These are phyloP conservation scores for Cystobasidium slooffiae DNA, from an alignment of 1,284 basidiomycete species.

Conservation along the genomic window DNA sequence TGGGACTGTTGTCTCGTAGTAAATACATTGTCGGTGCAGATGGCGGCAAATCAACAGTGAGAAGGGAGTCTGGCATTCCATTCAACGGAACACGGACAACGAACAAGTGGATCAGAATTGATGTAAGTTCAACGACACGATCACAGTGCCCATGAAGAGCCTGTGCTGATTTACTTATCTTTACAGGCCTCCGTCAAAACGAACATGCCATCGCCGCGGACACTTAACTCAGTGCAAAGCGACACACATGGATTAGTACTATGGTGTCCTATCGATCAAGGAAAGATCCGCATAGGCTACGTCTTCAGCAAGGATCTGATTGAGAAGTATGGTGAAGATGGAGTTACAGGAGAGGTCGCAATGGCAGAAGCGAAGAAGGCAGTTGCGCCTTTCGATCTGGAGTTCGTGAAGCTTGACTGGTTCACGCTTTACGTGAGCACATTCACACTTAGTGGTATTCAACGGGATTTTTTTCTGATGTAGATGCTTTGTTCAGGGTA, in stretches of 20 bases:
- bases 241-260: slow-evolving; percentile 44
- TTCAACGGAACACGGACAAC: slow-evolving; percentile 37
- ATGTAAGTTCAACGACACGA: not conserved
- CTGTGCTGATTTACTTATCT: not conserved
- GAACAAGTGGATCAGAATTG: slow-evolving; percentile 46
- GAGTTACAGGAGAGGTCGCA: slow-evolving; percentile 52
- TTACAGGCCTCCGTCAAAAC: slow-evolving; percentile 42
- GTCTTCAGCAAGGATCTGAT: slow-evolving; percentile 35
- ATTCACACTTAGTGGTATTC: too few relatives aligned
- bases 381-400: slow-evolving; percentile 54
- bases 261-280: slow-evolving; percentile 45
- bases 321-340: slow-evolving; percentile 53
- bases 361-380: slow-evolving; percentile 54
- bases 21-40: slow-evolving; percentile 46
- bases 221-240: slow-evolving; percentile 45
- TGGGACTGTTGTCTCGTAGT: slow-evolving; percentile 13
- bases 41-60: slow-evolving; percentile 40
- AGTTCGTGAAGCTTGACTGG: slow-evolving; percentile 55
- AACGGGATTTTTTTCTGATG: not conserved
- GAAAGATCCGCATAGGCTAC: slow-evolving; percentile 45
- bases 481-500: slow-evolving; percentile 40
- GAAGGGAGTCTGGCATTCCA: slow-evolving; percentile 37
- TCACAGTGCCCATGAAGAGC: too few relatives aligned
- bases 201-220: slow-evolving; percentile 44
- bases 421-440: slow-evolving; percentile 53